Evolutionary conservation across 306 rosid genomes (phyloP).

Genomic region (Hylodesmum podocarpum): DNA sequence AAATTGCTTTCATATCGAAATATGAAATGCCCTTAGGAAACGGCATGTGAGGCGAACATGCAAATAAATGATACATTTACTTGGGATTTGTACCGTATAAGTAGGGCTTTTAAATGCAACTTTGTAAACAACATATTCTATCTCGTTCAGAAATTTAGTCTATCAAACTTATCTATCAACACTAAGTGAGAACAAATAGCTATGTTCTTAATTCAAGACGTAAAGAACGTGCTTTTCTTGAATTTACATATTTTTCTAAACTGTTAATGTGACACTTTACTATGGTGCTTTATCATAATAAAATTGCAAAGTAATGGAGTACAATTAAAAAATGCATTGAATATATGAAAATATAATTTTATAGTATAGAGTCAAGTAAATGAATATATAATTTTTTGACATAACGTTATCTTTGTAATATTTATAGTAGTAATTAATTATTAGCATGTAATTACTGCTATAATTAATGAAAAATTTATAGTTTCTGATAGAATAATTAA

Average conservation of each 20-base stretch:
- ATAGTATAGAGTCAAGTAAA: background rate
- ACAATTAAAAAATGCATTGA: too few species aligned
- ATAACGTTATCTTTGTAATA: too few species aligned
- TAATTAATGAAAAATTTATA: too few species aligned
- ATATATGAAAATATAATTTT: background rate
- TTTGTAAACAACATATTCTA: background rate
- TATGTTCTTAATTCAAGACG: background rate
- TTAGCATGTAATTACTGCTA: too few species aligned
- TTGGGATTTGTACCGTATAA: background rate
- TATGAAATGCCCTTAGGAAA: background rate
- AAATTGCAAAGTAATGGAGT: too few species aligned
- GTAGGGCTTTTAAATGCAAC: background rate
- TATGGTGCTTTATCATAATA: background rate
- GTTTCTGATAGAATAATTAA: too few species aligned
- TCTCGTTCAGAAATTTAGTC: background rate
- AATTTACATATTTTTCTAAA: background rate
- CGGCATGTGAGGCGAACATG: slow-evolving; percentile 25
- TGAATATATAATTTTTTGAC: too few species aligned
- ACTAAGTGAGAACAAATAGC: background rate
- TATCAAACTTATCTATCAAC: background rate
- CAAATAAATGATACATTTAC: slow-evolving; percentile 10
- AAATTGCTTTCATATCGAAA: background rate
- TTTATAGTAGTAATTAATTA: too few species aligned
- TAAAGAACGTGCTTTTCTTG: background rate
- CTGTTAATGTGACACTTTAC: background rate